phyloP scores from a whole-genome alignment of 805 yeast genomes.

The Wickerhamomyces alni region DNA sequence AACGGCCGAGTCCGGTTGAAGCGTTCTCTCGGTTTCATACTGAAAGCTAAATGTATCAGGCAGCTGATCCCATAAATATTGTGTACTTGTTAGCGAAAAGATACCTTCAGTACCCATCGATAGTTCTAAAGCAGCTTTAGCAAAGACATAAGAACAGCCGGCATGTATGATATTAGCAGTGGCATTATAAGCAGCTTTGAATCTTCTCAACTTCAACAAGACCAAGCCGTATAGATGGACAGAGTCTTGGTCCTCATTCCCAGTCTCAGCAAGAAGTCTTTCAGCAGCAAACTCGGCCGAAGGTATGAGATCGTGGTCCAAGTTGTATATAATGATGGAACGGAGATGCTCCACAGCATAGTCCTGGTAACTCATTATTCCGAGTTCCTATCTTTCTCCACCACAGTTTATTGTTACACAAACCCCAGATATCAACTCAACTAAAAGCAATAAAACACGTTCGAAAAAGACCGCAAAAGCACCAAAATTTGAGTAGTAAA shows the following conservation, averaged over 20 bases:
- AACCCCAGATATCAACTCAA: neutral
- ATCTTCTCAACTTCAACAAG: conserved; percentile 50
- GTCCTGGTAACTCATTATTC: conserved; percentile 16
- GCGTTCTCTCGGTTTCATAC: conserved; percentile 32
- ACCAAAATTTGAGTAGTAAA: too few relatives aligned
- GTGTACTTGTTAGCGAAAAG: conserved; percentile 36
- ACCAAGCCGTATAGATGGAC: conserved; percentile 66
- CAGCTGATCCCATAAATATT: conserved; percentile 30
- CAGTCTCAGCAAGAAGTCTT: conserved; percentile 59
- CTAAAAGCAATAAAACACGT: neutral
- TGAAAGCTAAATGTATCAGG: conserved; percentile 13
- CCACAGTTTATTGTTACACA: too few relatives aligned
- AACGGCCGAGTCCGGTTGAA: conserved; percentile 64
- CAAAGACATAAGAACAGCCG: conserved; percentile 75
- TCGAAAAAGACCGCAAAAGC: too few relatives aligned
- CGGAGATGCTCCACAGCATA: conserved; percentile 38
- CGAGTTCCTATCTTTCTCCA: too few relatives aligned
- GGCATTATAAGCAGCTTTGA: conserved; percentile 54
- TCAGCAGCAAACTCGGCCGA: conserved; percentile 90
- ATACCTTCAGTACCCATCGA: conserved; percentile 58
- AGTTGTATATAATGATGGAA: conserved; percentile 56
- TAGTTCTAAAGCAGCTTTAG: conserved; percentile 55
- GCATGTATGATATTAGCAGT: conserved; percentile 45
- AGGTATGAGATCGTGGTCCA: conserved; percentile 60
- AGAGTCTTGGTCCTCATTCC: conserved; percentile 43